These are phyloP conservation scores for Didymella pomorum DNA, from an alignment of 2,329 filamentous ascomycete genomes.

Conservation along the genomic window DNA sequence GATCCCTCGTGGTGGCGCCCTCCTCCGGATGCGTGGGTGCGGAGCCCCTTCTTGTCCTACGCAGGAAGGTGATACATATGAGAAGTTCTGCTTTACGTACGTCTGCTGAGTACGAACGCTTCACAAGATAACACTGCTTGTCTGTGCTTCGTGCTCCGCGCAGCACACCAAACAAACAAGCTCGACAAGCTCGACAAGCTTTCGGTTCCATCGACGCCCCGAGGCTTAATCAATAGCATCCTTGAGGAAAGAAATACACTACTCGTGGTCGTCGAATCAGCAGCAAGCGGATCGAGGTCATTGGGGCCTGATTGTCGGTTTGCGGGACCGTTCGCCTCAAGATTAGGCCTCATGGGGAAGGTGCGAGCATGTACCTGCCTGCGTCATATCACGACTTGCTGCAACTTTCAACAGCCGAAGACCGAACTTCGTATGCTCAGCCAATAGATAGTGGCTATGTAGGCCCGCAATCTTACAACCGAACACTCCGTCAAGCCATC, in stretches of 20 bases:
- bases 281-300: background rate
- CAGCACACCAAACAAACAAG: conserved; percentile 3
- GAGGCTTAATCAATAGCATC: conserved; percentile 11
- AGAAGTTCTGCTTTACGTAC: background rate
- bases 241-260: background rate
- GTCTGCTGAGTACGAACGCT: background rate
- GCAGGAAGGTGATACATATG: background rate
- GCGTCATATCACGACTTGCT: conserved; percentile 12
- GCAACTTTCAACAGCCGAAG: conserved; percentile 5
- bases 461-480: conserved; percentile 6
- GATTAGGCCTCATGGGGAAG: conserved; percentile 16
- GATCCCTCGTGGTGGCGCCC: background rate
- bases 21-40: background rate
- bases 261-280: conserved; percentile 6
- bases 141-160: background rate
- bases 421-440: background rate
- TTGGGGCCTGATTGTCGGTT: background rate
- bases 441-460: conserved; percentile 5
- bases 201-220: conserved; percentile 3
- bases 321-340: conserved; percentile 1
- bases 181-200: conserved; percentile 9
- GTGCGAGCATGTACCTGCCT: conserved; percentile 6
- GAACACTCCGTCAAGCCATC: background rate
- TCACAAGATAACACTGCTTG: background rate
- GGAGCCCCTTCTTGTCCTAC: background rate